These are phyloP conservation scores for Pseudognaphalium luteoalbum DNA, from an alignment of 129 eudicot genomes.

Conservation along the genomic window DNA sequence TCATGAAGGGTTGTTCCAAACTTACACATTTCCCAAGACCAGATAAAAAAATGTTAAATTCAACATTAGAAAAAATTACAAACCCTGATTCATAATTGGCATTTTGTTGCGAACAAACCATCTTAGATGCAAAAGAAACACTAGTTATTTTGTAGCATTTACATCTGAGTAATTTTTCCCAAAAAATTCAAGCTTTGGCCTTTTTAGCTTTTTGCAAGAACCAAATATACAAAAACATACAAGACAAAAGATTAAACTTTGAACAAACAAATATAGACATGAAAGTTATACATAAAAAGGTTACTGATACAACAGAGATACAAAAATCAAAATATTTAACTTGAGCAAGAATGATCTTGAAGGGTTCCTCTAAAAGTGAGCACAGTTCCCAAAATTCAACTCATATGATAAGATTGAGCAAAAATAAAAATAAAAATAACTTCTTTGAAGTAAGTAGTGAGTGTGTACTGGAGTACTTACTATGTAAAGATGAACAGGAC, in stretches of 20 bases:
- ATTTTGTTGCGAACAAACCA: no score
- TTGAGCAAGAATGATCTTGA: constrained; percentile 5
- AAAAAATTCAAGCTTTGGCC: no score
- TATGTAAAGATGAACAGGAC: no score
- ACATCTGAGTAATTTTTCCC: no score
- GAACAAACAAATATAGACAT: neutral
- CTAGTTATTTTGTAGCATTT: no score
- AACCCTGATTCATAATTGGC: neutral
- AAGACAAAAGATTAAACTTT: neutral
- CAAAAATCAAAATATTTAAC: neutral
- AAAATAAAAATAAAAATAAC: neutral
- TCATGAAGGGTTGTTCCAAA: neutral
- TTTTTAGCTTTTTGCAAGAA: no score
- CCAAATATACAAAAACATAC: neutral
- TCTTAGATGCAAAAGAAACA: neutral
- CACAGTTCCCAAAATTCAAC: constrained; percentile 16
- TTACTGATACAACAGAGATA: neutral
- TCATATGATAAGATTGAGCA: neutral
- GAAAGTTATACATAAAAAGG: neutral
- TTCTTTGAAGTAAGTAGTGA: neutral
- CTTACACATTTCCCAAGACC: constrained; percentile 22
- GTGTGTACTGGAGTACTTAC: constrained; percentile 25
- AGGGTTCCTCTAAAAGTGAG: neutral
- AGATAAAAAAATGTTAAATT: neutral
- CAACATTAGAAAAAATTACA: neutral